phyloP scores from a whole-genome alignment of 768 basidiomycete genomes.

The Leccinum olivaceopallidum region DNA sequence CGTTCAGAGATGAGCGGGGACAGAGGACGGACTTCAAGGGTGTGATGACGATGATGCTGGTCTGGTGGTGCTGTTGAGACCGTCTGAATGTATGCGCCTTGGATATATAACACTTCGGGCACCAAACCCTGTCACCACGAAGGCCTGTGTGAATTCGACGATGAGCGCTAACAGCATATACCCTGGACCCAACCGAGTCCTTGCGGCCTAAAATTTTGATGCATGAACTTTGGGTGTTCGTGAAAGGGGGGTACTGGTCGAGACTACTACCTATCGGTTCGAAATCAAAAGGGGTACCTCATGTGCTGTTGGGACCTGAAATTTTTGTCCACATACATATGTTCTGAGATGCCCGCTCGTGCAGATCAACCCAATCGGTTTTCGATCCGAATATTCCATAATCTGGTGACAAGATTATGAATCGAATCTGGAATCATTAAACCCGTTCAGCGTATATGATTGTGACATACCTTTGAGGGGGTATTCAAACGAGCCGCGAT shows the following conservation, averaged over 20 bases:
- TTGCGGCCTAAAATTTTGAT: neutral
- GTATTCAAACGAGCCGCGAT: neutral
- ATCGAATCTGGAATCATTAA: neutral
- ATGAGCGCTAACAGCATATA: neutral
- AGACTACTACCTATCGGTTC: neutral
- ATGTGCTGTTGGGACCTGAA: neutral
- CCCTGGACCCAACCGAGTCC: conserved; percentile 7
- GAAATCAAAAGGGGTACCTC: too few species aligned
- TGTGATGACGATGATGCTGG: neutral
- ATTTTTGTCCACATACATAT: neutral
- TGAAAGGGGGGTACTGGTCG: neutral
- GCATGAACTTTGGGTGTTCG: neutral
- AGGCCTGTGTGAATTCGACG: neutral
- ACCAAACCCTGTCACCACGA: neutral
- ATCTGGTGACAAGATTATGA: neutral
- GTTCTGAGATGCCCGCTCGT: neutral
- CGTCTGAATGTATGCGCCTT: neutral
- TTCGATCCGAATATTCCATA: neutral
- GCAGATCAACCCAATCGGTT: neutral
- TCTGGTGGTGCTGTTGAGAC: neutral
- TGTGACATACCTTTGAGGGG: neutral
- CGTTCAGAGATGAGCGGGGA: too few species aligned
- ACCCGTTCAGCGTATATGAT: neutral
- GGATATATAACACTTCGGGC: neutral
- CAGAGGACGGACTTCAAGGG: neutral